Evolutionary conservation across 2,329 filamentous ascomycete genomes (phyloP), one percentile per base, ranked within the genome.

Genomic region (Cladosporium sp.): DNA sequence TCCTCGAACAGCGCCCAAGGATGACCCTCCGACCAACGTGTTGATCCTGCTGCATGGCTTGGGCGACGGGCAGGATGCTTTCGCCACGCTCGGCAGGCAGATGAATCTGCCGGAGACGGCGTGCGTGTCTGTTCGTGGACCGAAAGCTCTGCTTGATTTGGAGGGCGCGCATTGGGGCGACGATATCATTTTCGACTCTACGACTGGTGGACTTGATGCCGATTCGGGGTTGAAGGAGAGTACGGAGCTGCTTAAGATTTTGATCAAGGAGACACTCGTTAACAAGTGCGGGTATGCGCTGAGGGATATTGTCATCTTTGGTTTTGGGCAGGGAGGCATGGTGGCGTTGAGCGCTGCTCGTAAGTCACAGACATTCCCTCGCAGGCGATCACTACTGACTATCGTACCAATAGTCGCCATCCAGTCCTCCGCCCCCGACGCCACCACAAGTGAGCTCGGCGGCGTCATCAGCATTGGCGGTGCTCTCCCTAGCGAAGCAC

Each of bases 21-120:
- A 75, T 28, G 86, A 90, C 67, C 85, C 85, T 14, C 86, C 89
- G 11, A 90, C 88, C 51, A 89, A 93, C 71, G 83, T 96, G 70
- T 86, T 96, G 67, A 80, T 96, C 74, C 85, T 96, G 60, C 87
- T 96, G 65, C 93, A 96, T 77, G 92, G 92, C 69, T 85, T 96
- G 14, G 93, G 93, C 68, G 93, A 96, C 79, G 87, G 85, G 36
- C 85, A 91, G 66, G 73, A 76, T 3, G 83, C 90, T 39, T 96
- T 95, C 76, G 84, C 86, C 66, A 79, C 80, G 53, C 90, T 96
- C 67, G 91, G 88, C 23, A 81, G 82, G 65, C 87, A 86, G 70
- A 79, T 96, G 67, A 82, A 85, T 67, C 86, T 96, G 3, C 92
- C 92, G 0, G 91, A 93, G 73, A 93, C 93, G 61, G 85, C 89